Conservation (phyloP, 2,329 filamentous ascomycete species). For the Atkinsonella hypoxylon region DNA sequence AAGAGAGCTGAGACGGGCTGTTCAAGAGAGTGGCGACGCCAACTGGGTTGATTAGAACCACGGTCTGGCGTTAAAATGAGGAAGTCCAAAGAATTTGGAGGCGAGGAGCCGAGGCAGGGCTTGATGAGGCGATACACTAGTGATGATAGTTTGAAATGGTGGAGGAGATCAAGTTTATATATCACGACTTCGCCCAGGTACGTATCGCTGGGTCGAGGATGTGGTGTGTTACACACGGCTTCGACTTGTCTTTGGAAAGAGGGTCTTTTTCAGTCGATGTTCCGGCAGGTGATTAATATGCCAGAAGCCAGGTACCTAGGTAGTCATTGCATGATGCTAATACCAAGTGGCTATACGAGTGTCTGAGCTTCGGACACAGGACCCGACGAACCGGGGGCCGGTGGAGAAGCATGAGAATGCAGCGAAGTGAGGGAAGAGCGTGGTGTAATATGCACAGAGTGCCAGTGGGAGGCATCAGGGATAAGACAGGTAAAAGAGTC, state of each 20-base stretch:
- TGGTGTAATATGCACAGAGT: neutral
- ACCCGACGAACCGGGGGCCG: neutral
- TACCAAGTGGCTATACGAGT: neutral
- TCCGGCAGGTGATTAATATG: too few relatives aligned
- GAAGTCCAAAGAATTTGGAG: neutral
- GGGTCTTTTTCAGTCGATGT: too few relatives aligned
- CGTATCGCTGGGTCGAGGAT: neutral
- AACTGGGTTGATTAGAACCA: neutral
- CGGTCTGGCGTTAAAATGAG: constrained; percentile 1
- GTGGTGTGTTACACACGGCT: neutral
- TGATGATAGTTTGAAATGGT: neutral
- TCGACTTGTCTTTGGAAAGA: neutral
- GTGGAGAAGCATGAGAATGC: neutral
- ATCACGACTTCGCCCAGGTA: neutral
- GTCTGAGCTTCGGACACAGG: neutral
- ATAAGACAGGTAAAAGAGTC: neutral
- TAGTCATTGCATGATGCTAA: neutral
- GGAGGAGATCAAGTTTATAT: constrained; percentile 1
- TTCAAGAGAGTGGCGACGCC: constrained; percentile 6
- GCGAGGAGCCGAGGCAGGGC: neutral
- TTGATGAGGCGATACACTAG: neutral
- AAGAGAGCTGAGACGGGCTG: neutral
- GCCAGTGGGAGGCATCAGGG: neutral
- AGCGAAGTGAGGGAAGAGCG: neutral
- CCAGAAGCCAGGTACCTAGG: too few relatives aligned